Evolutionary conservation across 371 early-diverging fungal genomes (phyloP).

Genomic region (Mucor plumbeus): DNA sequence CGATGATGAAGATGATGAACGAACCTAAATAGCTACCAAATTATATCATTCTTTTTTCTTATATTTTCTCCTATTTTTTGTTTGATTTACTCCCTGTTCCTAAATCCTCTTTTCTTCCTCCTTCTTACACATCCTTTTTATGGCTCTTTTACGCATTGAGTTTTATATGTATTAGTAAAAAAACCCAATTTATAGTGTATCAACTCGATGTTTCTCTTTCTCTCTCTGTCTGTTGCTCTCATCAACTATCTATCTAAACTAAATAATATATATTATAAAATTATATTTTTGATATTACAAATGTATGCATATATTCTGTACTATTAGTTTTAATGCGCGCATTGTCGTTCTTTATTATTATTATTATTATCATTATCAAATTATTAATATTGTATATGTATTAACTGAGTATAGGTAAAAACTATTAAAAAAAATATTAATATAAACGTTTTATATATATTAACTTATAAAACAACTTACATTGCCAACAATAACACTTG

Average conservation of each 20-base stretch:
- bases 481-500: conserved; percentile 85
- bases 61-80: not conserved
- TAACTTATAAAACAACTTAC: conserved; percentile 31
- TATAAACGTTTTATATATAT: not conserved
- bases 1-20: conserved; percentile 17
- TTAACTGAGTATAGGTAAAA: conserved; percentile 13
- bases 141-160: conserved; percentile 4
- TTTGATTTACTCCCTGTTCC: conserved; percentile 1
- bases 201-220: conserved; percentile 2
- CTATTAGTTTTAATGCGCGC: too few relatives aligned
- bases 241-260: not conserved
- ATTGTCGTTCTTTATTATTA: too few relatives aligned
- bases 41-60: not conserved
- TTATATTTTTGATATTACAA: conserved; percentile 2
- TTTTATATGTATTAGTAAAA: conserved; percentile 19
- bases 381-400: too few relatives aligned
- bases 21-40: conserved; percentile 4
- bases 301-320: not conserved
- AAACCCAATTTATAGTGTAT: conserved; percentile 5
- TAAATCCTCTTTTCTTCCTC: not conserved
- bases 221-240: not conserved
- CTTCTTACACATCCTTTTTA: conserved; percentile 7
- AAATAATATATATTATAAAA: not conserved
- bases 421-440: not conserved
- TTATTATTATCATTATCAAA: too few relatives aligned